These are phyloP conservation scores for Trametes hirsuta DNA, from an alignment of 1,284 basidiomycete species.

Conservation along the genomic window DNA sequence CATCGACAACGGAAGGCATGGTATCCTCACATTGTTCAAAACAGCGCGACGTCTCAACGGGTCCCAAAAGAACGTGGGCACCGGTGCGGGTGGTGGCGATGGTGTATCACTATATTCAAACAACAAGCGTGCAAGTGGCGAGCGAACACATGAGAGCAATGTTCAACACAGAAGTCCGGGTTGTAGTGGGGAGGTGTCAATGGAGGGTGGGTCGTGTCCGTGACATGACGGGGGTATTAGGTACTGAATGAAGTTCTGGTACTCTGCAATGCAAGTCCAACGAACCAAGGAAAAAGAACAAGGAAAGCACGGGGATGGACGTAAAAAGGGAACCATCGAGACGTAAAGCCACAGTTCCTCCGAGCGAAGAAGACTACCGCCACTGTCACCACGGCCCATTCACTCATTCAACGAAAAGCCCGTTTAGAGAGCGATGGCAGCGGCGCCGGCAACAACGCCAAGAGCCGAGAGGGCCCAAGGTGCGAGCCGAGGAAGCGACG, in stretches of 20 bases:
- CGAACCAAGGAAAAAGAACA: not conserved
- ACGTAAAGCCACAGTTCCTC: not conserved
- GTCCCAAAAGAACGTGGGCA: constrained; percentile 7
- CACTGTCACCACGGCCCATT: not conserved
- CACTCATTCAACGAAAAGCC: not conserved
- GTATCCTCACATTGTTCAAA: not conserved
- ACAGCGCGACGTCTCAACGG: not conserved
- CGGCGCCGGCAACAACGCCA: constrained; percentile 31
- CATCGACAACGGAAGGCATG: too few relatives aligned
- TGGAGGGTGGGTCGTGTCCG: not conserved
- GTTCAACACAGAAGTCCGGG: constrained; percentile 17
- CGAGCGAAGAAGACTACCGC: not conserved
- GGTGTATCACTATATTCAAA: constrained; percentile 16
- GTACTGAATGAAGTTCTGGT: constrained; percentile 1
- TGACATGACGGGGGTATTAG: constrained; percentile 13
- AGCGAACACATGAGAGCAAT: constrained; percentile 12
- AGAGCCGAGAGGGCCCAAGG: constrained; percentile 30
- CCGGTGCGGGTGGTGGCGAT: not conserved
- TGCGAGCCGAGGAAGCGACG: constrained; percentile 20
- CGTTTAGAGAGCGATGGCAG: constrained; percentile 26
- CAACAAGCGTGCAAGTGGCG: constrained; percentile 9
- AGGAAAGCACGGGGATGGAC: not conserved
- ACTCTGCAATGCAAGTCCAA: constrained; percentile 14
- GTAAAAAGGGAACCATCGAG: not conserved
- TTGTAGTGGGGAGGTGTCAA: not conserved